Base-by-base conservation (phyloP, 2,329 filamentous ascomycete species). In the Hypoxylon sp. region DNA sequence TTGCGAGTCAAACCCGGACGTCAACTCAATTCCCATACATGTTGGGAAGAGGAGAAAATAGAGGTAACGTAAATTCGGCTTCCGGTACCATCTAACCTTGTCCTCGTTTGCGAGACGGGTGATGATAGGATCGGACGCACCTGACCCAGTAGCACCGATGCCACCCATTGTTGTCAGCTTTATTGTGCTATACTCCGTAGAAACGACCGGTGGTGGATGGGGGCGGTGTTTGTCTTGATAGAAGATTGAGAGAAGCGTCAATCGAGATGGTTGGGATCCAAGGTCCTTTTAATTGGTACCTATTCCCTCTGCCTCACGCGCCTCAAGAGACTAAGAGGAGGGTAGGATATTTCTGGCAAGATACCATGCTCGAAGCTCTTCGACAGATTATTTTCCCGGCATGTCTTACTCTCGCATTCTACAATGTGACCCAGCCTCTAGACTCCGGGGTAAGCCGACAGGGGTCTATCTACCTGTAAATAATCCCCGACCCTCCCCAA, bases 1-100 rank as follows among this genome's bases (percentile, higher is more conserved):
- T 75, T 82, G 80, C 49, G 80, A 82, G 72, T 83, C 81, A 67
- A 82, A 83, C 0, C 81, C 81, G 11, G 81, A 82, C 0, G 81
- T 83, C 75, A 82, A 71, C 78, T 90, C 88, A 63, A 90, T 87
- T 50, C 87, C 87, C 79, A 89, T 86, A 75, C 85, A 88, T 46
- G 85, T 86, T 21, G 86, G 86, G 63, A 90, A 86, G 53, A 90
- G 82, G 65, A 87, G 77, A 5, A 89, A 74, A 72, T 90, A 90
- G 38, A 90, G 80, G 17, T 74, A 74, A 58, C 87, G 81, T 41
- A 90, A 78, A 69, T 90, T 89, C 0, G 84, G 85, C 76, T 90
- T 90, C 73, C 81, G 82, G 79, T 84, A 89, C 86, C 86, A 89
- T 61, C 78, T 78, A 32, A 79, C 76, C 71, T 76, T 81, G 69